A percentile compares a stretch with the other conserved stretches of the same genome.
Evolutionary conservation across 768 basidiomycete species (phyloP).

Genomic region (Tricholoma saponaceum): DNA sequence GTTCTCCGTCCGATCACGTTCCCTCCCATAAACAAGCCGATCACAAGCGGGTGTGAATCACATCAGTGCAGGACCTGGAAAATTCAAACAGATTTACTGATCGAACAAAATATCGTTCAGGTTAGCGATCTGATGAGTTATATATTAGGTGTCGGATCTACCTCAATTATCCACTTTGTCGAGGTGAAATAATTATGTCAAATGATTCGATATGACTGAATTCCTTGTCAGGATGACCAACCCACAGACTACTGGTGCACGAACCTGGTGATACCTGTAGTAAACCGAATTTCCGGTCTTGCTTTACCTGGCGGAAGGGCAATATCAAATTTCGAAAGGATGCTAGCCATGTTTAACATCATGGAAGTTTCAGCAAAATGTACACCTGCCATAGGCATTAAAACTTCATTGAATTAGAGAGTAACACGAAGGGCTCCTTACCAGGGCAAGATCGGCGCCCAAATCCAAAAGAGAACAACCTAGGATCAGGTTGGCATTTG

Average conservation of each 20-base stretch:
- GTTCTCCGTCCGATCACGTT: no score
- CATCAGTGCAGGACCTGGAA: no score
- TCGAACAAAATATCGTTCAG: no score
- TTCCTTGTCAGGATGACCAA: not conserved
- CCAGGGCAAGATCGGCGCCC: conserved; percentile 31
- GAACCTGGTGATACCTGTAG: conserved; percentile 29
- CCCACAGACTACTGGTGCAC: not conserved
- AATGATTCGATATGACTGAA: conserved; percentile 22
- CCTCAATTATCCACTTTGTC: not conserved
- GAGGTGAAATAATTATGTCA: conserved; percentile 13
- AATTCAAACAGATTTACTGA: no score
- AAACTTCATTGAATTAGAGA: no score
- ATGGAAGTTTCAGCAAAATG: conserved; percentile 29
- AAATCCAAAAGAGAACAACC: conserved; percentile 28
- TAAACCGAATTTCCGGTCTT: conserved; percentile 21
- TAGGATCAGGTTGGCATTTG: conserved; percentile 26
- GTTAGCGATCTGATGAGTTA: no score
- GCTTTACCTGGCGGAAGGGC: conserved; percentile 13
- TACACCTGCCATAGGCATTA: conserved; percentile 15
- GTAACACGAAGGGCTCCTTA: not conserved
- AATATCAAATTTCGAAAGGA: conserved; percentile 26
- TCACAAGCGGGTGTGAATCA: no score
- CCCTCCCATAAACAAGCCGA: no score
- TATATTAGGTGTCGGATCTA: no score
- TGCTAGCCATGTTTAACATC: conserved; percentile 27